Percentiles rank a stretch among this genome's conserved stretches.
Evolutionary conservation across 805 yeast genomes (phyloP).

Genomic region (Barnettozyma californica): DNA sequence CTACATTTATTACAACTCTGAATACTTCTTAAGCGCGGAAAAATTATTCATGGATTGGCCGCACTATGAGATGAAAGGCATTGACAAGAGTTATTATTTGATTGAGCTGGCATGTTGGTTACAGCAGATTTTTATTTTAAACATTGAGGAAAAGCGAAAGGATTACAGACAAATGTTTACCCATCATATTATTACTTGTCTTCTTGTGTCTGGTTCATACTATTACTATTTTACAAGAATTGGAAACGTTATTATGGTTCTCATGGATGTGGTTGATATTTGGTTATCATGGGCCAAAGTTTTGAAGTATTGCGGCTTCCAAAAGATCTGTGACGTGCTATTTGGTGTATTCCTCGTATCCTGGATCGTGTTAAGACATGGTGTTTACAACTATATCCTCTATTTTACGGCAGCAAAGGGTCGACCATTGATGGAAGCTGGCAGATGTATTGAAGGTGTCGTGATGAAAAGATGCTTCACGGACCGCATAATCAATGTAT

Average conservation of each 20-base stretch:
- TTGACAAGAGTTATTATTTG: conserved; percentile 65
- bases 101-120: conserved; percentile 73
- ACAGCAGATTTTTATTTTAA: conserved; percentile 70
- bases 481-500: conserved; percentile 36
- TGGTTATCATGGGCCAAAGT: conserved; percentile 68
- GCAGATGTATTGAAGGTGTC: conserved; percentile 34
- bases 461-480: conserved; percentile 44
- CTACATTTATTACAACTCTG: conserved; percentile 49
- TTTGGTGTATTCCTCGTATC: conserved; percentile 60
- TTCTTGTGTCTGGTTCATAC: conserved; percentile 67
- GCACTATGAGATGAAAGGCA: conserved; percentile 47
- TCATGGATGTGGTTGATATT: conserved; percentile 84
- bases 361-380: conserved; percentile 75
- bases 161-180: conserved; percentile 83
- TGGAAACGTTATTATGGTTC: conserved; percentile 70
- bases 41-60: conserved; percentile 71
- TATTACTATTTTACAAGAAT: conserved; percentile 64
- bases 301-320: conserved; percentile 64
- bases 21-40: conserved; percentile 54
- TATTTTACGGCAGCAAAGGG: conserved; percentile 51
- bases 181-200: conserved; percentile 79
- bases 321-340: conserved; percentile 56
- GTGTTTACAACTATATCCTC: conserved; percentile 61
- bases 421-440: conserved; percentile 38
- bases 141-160: conserved; percentile 74